Base-by-base conservation (phyloP, 768 basidiomycete species). In the Lanmaoa rubissima region DNA sequence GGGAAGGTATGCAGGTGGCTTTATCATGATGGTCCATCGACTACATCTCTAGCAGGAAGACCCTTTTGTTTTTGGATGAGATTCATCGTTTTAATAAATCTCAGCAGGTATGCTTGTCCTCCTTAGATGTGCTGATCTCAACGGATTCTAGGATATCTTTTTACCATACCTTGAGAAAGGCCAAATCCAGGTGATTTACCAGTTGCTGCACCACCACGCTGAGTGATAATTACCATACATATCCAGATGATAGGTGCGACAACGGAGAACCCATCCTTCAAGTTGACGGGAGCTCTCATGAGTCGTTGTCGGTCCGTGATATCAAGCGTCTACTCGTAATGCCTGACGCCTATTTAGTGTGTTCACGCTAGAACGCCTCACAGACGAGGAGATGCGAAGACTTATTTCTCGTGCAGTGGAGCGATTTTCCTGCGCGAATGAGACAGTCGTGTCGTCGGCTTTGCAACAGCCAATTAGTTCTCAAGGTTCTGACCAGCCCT, bases 221-320 rank as follows among this genome's bases (percentile, higher is more conserved):
- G 48, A 24, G 39, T 28, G 32, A 44, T 39, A 12, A 11, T 54
- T 41, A 58, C 35, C 34, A 31, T 35, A 24, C 19, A 14, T 16
- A 19, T 17, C 36, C 14, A 87, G 82, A 74, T 92, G 31, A 82
- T 92, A 63, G 90, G 90, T 28, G 90, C 92, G 1, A 94, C 92
- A 4, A 94, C 92, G 1, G 92, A 94, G 70, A 94, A 94, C 59
- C 92, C 92, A 1, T 91, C 89, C 0, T 94, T 94, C 75, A 90
- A 88, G 61, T 69, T 92, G 34, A 89, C 85, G 17, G 78, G 83
- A 34, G 85, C 90, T 12, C 75, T 92, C 31, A 73, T 92, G 32
- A 87, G 86, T 65, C 83, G 90, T 43, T 92, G 90, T 71, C 81
- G 89, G 89, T 87, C 60, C 65, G 81, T 73, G 32, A 35, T 19